Evolutionary conservation across 192 early-diverging fungal species (phyloP).

Genomic region (Coemansia sp.): DNA sequence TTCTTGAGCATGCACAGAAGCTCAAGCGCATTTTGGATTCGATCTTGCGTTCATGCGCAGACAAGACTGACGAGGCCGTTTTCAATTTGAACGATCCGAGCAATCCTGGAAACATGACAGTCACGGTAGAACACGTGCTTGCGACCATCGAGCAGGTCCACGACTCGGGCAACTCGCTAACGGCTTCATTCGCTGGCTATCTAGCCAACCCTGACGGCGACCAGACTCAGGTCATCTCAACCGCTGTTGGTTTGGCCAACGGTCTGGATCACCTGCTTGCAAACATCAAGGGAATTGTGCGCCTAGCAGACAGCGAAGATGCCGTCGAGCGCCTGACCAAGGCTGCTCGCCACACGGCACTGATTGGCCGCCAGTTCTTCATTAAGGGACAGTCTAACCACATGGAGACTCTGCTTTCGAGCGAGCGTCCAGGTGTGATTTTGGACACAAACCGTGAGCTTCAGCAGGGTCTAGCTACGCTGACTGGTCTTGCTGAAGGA

Average conservation of each 20-base stretch:
- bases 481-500: slow-evolving; percentile 75
- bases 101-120: slow-evolving; percentile 80
- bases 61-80: slow-evolving; percentile 85
- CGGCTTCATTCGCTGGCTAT: slow-evolving; percentile 53
- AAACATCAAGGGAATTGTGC: slow-evolving; percentile 88
- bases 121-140: slow-evolving; percentile 87
- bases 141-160: slow-evolving; percentile 87
- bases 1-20: slow-evolving; percentile 61
- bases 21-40: slow-evolving; percentile 80
- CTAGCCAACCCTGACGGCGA: slow-evolving; percentile 64
- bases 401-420: slow-evolving; percentile 59
- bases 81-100: slow-evolving; percentile 82
- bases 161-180: slow-evolving; percentile 63
- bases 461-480: slow-evolving; percentile 67
- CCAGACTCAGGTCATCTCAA: slow-evolving; percentile 81
- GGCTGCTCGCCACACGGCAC: slow-evolving; percentile 63
- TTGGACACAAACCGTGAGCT: slow-evolving; percentile 72
- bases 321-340: slow-evolving; percentile 73
- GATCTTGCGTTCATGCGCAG: slow-evolving; percentile 81
- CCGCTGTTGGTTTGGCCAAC: slow-evolving; percentile 77
- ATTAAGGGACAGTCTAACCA: slow-evolving; percentile 78
- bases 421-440: slow-evolving; percentile 70
- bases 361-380: slow-evolving; percentile 75
- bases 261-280: slow-evolving; percentile 75
- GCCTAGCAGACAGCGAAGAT: slow-evolving; percentile 78